Evolutionary conservation across 2,329 filamentous ascomycete species (phyloP), one percentile per base, ranked within the genome.

Genomic region (Aspergillus unguis): DNA sequence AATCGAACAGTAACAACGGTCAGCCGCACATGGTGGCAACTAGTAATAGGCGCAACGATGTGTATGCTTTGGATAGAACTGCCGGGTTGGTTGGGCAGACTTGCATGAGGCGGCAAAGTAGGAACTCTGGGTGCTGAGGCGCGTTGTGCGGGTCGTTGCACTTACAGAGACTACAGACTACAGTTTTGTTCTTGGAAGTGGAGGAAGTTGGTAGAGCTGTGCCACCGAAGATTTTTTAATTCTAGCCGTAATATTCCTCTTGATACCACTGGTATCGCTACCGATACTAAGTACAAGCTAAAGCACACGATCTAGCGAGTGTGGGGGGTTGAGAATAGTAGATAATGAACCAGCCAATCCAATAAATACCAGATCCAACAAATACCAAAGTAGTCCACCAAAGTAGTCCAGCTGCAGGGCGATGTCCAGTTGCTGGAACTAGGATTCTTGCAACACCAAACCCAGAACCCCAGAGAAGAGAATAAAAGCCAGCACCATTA

Each of bases 221-320:
- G 48, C 17, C 48, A 40, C 31, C 23, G 25, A 40, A 37, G 35
- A 43, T 25, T 27, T 11, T 37, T 38, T 25, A 17, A 44, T 17
- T 51, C 49, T 51, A 51, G 36, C 43, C 49, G 27, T 38, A 41
- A 46, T 41, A 51, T 43, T 51, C 49, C 49, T 45, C 35, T 28
- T 46, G 43, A 51, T 51, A 45, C 42, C 41, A 46, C 36, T 35
- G 36, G 25, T 42, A 41, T 29, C 33, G 26, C 11, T 46, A 50
- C 17, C 17, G 43, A 35, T 45, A 45, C 23, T 17, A 23, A 47
- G 10, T 27, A 27, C 9, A 38, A 7, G 40, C 35, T 28, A 44
- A 41, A 44, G 29, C 42, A 51, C 49, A 31, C 49, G 27, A 17
- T 46, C 49, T 51, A 51, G 49, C 49, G 49, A 51, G 49, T 46